Evolutionary conservation across 164 flowering plant genomes (phyloP), one percentile per base, ranked within the genome.

Genomic region (Litsea cubeba): DNA sequence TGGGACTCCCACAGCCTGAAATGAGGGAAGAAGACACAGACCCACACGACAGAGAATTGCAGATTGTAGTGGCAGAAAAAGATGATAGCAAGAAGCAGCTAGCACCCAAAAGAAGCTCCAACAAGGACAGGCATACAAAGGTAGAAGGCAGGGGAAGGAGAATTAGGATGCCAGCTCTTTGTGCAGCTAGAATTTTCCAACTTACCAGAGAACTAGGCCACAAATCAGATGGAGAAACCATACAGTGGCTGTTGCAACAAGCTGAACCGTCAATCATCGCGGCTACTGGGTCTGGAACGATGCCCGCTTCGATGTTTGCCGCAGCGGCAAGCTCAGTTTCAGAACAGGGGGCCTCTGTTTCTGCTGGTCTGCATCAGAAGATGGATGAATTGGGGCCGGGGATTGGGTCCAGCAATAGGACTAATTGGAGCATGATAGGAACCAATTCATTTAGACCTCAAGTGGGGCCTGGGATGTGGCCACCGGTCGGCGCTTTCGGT

Each of bases 81-180:
- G 92, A 84, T 28, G 79, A 73, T 1, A 75, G 67, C 6, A 87
- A 87, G 84, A 86, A 90, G 74, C 85, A 84, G 72, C 74, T 92
- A 63, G 97, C 87, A 1, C 97, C 97, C 3, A 92, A 88, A 72
- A 82, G 94, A 74, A 88, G 84, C 73, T 91, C 97, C 46, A 92
- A 88, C 86, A 92, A 92, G 54, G 97, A 92, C 71, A 82, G 95
- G 22, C 95, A 92, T 80, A 92, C 90, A 1, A 92, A 92, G 74
- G 97, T 92, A 15, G 97, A 92, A 68, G 97, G 97, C 12, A 79
- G 97, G 62, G 97, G 97, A 0, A 78, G 97, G 65, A 85, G 97
- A 60, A 90, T 92, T 28, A 76, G 97, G 87, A 92, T 92, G 97
- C 97, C 97, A 2, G 97, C 97, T 64, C 85, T 92, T 1, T 92